These are phyloP conservation scores for Sergeia podlipaevii DNA, from an alignment of 208 protist species.

Conservation along the genomic window DNA sequence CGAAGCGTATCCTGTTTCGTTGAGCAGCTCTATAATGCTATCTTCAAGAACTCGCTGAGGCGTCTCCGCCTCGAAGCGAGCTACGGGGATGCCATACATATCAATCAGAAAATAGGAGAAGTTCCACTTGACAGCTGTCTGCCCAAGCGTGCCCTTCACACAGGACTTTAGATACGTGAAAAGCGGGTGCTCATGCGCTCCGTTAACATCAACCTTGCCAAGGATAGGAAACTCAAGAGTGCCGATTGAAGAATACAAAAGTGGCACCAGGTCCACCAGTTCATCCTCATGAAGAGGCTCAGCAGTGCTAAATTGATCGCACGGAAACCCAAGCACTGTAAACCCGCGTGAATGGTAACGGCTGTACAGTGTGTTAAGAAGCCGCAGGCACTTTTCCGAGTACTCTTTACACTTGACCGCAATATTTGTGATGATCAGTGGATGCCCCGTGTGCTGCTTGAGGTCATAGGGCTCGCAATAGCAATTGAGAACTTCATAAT, in stretches of 20 bases:
- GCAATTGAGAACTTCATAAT: conserved; percentile 61
- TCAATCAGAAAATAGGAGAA: conserved; percentile 93
- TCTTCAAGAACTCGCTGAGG: conserved; percentile 49
- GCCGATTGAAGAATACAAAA: conserved; percentile 53
- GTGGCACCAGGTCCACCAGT: conserved; percentile 64
- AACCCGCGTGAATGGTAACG: conserved; percentile 86
- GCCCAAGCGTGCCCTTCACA: conserved; percentile 53
- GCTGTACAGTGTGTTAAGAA: conserved; percentile 74
- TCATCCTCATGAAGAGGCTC: conserved; percentile 82
- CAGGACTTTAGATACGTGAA: conserved; percentile 81
- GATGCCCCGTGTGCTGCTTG: conserved; percentile 81
- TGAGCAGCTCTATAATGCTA: conserved; percentile 37
- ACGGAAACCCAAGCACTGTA: conserved; percentile 91
- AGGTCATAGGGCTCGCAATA: conserved; percentile 85
- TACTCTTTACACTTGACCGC: conserved; percentile 89
- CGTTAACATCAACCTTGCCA: conserved; percentile 91
- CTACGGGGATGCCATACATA: conserved; percentile 52
- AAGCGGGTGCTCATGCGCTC: conserved; percentile 66
- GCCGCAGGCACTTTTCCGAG: conserved; percentile 80
- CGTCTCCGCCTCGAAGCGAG: conserved; percentile 56
- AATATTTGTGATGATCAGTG: conserved; percentile 92
- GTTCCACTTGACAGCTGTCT: conserved; percentile 91
- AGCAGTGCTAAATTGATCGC: conserved; percentile 87
- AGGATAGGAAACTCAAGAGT: conserved; percentile 84
- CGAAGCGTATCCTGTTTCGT: too few relatives aligned